phyloP scores from a whole-genome alignment of 2,329 filamentous ascomycete species.

The Emmonsia crescens region DNA sequence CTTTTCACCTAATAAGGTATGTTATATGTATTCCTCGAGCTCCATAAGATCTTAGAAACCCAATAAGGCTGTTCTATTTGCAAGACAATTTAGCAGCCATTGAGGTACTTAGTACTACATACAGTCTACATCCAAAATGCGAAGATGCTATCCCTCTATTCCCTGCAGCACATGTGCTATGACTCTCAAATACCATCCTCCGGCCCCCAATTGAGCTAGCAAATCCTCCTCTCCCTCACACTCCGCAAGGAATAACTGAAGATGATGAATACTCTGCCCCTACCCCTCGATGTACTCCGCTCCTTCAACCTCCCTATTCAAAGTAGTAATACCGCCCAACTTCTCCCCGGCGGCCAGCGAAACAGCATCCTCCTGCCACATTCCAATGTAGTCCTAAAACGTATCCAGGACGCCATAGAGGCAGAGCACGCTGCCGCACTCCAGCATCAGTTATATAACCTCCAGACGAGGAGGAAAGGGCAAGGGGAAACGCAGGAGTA shows the following conservation, averaged over 20 bases:
- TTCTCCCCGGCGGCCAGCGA: conserved; percentile 5
- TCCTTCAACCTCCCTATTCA: conserved; percentile 1
- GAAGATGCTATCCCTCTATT: too few species aligned
- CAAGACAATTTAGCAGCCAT: too few species aligned
- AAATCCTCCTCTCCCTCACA: too few species aligned
- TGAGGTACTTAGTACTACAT: too few species aligned
- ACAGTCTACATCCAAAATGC: too few species aligned
- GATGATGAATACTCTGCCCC: not conserved
- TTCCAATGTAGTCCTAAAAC: conserved; percentile 5
- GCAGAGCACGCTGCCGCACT: conserved; percentile 3
- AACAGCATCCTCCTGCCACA: conserved; percentile 2
- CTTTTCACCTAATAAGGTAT: too few species aligned
- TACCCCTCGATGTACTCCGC: not conserved
- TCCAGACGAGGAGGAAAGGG: not conserved
- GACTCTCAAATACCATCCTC: not conserved
- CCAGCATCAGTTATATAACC: conserved; percentile 1
- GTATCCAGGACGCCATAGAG: conserved; percentile 1
- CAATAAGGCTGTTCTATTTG: not conserved
- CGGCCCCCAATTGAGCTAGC: not conserved
- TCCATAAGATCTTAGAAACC: not conserved
- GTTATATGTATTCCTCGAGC: too few species aligned
- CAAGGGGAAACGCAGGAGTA: not conserved
- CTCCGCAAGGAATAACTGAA: not conserved
- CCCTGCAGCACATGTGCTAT: too few species aligned
- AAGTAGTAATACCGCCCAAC: not conserved